Base-by-base conservation (phyloP, 2,329 filamentous ascomycete genomes). In the Beauveria bassiana region DNA sequence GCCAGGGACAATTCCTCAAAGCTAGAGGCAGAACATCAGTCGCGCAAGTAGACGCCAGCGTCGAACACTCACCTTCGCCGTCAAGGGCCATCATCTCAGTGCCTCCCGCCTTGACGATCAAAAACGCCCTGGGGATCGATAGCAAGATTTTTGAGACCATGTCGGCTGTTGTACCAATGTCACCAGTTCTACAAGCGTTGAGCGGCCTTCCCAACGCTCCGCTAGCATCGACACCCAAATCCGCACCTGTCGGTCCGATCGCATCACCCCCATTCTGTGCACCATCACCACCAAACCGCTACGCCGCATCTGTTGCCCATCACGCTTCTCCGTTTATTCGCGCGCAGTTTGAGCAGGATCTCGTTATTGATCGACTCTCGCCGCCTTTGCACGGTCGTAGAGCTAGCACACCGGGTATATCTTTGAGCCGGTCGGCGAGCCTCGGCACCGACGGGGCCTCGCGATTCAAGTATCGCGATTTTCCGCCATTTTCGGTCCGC, bases 341-440 rank as follows among this genome's bases (percentile, higher is more conserved):
- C 1, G 69, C 73, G 5, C 71, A 72, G 38, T 67, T 75, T 10
- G 74, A 76, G 6, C 74, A 76, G 47, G 74, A 76, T 20, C 69
- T 75, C 1, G 72, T 73, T 22, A 69, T 76, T 1, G 73, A 76
- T 54, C 69, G 74, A 4, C 66, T 76, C 3, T 76, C 74, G 0
- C 74, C 74, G 0, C 73, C 72, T 7, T 57, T 71, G 0, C 66
- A 71, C 12, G 57, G 56, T 2, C 70, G 70, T 2, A 64, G 69
- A n/a, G 59, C 59, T 9, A 28, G 28, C 38, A 12, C 28, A 22
- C n/a, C 49, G 1, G 50, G 42, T 2, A 65, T 69, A 0, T 69
- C 73, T 0, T 63, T 75, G 0, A 74, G 71, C n/a, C 69, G 74
- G 1, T 75, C 74, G 5, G 68, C 69, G 24, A 75, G 73, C 55